Conservation (phyloP, 1,139 yeast genomes). For the Taphrina deformans region DNA sequence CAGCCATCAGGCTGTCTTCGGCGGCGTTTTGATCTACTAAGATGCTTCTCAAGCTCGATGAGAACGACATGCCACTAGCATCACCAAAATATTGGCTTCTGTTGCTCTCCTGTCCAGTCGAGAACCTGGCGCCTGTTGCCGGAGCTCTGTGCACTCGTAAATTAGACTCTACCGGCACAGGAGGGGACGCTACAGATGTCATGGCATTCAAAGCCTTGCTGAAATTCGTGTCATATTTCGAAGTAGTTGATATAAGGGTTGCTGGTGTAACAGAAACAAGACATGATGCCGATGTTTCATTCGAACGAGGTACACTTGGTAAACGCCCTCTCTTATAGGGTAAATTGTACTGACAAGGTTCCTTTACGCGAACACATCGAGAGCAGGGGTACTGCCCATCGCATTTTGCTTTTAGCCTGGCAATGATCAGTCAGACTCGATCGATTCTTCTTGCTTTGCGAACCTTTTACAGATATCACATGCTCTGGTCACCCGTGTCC, state of each 20-base stretch:
- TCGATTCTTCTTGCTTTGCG: not conserved
- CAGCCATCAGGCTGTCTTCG: not conserved
- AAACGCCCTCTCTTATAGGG: not conserved
- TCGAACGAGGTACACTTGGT: not conserved
- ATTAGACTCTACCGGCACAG: not conserved
- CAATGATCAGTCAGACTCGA: not conserved
- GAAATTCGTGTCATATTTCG: not conserved
- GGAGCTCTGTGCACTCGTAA: not conserved
- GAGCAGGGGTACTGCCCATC: conserved; percentile 3
- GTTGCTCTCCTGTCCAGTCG: not conserved
- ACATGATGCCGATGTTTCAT: not conserved
- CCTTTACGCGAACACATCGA: not conserved
- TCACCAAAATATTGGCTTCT: conserved; percentile 5
- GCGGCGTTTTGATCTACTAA: not conserved
- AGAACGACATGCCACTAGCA: conserved; percentile 4
- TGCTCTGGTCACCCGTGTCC: conserved; percentile 1
- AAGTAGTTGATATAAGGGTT: not conserved
- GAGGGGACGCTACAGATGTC: not conserved
- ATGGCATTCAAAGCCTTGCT: not conserved
- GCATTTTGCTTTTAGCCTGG: not conserved
- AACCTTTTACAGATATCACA: conserved; percentile 1
- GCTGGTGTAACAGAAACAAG: not conserved
- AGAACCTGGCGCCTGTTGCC: not conserved
- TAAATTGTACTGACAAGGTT: not conserved
- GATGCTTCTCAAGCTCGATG: not conserved